Evolutionary conservation across 345 rosid species (phyloP).

Genomic region (Linum trigynum): DNA sequence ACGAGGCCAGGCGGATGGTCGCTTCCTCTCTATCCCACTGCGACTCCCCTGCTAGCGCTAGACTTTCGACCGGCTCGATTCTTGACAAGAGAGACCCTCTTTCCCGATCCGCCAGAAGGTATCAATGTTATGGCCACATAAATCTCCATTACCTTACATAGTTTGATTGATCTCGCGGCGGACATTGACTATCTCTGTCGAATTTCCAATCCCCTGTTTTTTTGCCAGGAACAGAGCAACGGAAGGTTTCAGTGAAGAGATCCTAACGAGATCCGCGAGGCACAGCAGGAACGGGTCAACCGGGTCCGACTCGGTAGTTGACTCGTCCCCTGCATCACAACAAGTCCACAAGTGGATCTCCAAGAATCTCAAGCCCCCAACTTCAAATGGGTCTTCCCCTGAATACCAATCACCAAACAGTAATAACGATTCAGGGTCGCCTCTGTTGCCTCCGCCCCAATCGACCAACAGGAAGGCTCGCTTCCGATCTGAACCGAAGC

Average conservation of each 20-base stretch:
- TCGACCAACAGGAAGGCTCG: slow-evolving; percentile 36
- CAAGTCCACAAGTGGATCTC: slow-evolving; percentile 41
- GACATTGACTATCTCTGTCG: not conserved
- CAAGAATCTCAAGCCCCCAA: slow-evolving; percentile 27
- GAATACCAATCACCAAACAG: slow-evolving; percentile 8
- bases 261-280: slow-evolving; percentile 36
- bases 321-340: slow-evolving; percentile 24
- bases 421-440: slow-evolving; percentile 11
- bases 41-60: slow-evolving; percentile 34
- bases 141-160: too few species aligned
- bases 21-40: slow-evolving; percentile 33
- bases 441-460: slow-evolving; percentile 30
- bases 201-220: not conserved
- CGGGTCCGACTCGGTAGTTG: not conserved
- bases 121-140: not conserved
- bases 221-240: slow-evolving; percentile 34
- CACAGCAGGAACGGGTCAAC: slow-evolving; percentile 35
- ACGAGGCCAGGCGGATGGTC: slow-evolving; percentile 48
- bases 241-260: slow-evolving; percentile 50
- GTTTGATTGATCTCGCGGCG: too few species aligned
- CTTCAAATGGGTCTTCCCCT: not conserved
- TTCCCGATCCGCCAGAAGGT: slow-evolving; percentile 68
- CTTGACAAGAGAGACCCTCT: slow-evolving; percentile 47
- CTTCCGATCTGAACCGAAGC: slow-evolving; percentile 27
- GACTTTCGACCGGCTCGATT: slow-evolving; percentile 24